phyloP scores from a whole-genome alignment of 305 asterid species.

The Vinca major region DNA sequence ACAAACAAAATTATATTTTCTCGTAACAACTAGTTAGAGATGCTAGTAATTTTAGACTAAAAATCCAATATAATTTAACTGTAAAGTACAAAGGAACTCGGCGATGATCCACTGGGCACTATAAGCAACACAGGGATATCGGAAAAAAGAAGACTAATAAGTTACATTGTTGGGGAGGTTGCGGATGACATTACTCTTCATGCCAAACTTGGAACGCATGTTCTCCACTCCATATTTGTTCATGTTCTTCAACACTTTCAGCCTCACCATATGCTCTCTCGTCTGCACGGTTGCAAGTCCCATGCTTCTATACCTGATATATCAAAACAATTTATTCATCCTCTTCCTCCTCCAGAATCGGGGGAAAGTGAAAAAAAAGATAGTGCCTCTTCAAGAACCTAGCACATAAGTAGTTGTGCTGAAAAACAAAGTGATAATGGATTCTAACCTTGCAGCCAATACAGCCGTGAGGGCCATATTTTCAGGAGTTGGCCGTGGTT shows the following conservation, averaged over 20 bases:
- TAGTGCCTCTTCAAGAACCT: background rate
- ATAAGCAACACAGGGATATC: no score
- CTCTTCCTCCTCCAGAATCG: background rate
- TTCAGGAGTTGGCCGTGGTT: conserved; percentile 71
- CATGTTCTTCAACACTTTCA: conserved; percentile 84
- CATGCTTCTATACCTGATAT: conserved; percentile 71
- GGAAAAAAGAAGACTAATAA: conserved; percentile 17
- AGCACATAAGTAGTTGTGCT: background rate
- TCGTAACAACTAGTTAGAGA: no score
- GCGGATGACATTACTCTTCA: conserved; percentile 90
- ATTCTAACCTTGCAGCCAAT: conserved; percentile 57
- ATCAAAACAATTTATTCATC: background rate
- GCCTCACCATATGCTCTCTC: conserved; percentile 49
- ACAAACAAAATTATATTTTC: no score
- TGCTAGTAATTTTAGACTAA: no score
- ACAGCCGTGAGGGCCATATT: conserved; percentile 40
- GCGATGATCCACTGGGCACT: no score
- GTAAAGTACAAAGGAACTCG: no score
- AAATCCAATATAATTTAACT: no score
- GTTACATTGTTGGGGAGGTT: conserved; percentile 78
- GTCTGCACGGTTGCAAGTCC: conserved; percentile 87
- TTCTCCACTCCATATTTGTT: conserved; percentile 54
- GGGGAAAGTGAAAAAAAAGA: no score
- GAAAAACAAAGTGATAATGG: background rate
- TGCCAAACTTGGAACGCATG: conserved; percentile 83